Base-by-base conservation (phyloP, 495 filamentous ascomycete genomes). In the Daldinia caldariorum region DNA sequence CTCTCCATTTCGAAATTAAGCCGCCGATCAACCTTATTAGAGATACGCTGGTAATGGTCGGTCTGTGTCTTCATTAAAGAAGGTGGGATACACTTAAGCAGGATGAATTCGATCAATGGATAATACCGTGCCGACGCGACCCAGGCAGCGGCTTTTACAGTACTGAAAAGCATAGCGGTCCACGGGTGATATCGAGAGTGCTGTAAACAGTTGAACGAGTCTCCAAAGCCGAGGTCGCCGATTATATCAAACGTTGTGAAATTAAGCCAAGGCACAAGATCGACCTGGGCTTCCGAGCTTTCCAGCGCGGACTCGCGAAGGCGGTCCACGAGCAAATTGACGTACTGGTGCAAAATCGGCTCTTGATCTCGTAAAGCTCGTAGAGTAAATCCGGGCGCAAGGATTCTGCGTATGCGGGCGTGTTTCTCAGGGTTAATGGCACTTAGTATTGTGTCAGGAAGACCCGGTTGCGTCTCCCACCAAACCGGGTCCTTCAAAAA, bases 231-330 rank as follows among this genome's bases (percentile, higher is more conserved):
- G 13, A 89, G 78, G 61, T 89, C 85, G 0, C 84, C 85, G 51
- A 89, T 84, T 54, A 89, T 82, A 63, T 90, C 87, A 69, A 89
- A 89, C 0, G 84, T 87, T 2, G 78, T 79, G 20, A 79, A 86
- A 63, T 87, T 85, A 57, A 81, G 82, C 84, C 80, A 83, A 8
- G 77, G 68, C 13, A 74, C 75, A 32, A 88, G 77, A 66, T 88
- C 79, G 34, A 81, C 4, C 35, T 67, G 56, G 29, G 31, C 60
- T 34, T 47, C 13, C 4, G 5, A 3, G 61, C 9, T 31, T 32
- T 31, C 47, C 13, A 47, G 26, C 18, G 43, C 43, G 6, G 55
- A 38, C 16, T 79, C 74, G 9, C 61, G 49, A 0, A 83, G 62
- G 8, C 78, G 64, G 9, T 75, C 59, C 13, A 82, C 78, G 4